A percentile compares a stretch with the other conserved stretches of the same genome.
Evolutionary conservation across 495 filamentous ascomycete genomes (phyloP).

Genomic region (Tuber indicum): DNA sequence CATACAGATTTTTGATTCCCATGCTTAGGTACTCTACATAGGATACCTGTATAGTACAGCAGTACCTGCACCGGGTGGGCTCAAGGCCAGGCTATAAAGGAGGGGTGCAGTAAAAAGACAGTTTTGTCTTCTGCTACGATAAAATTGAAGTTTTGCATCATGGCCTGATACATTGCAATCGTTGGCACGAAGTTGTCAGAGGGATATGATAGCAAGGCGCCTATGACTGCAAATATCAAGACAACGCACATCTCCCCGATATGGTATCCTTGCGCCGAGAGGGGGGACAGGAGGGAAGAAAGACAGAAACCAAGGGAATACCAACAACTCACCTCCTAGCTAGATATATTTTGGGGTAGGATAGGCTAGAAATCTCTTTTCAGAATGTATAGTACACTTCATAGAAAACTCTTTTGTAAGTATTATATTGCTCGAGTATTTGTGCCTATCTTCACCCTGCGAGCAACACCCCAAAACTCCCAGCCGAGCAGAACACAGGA

Average conservation of each 20-base stretch:
- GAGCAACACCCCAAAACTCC: neutral
- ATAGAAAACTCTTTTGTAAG: neutral
- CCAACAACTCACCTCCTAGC: neutral
- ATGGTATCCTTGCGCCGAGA: neutral
- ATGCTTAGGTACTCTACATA: neutral
- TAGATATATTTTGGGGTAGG: neutral
- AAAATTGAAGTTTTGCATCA: neutral
- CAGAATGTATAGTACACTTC: neutral
- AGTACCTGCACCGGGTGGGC: neutral
- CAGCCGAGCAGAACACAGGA: neutral
- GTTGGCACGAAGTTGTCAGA: neutral
- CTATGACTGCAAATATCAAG: neutral
- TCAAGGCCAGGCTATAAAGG: neutral
- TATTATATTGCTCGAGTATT: neutral
- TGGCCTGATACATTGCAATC: neutral
- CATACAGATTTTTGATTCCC: neutral
- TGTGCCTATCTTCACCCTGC: neutral
- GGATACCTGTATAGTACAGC: neutral
- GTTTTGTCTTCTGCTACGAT: neutral
- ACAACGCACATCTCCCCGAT: neutral
- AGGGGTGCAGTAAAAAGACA: neutral
- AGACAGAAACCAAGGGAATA: neutral
- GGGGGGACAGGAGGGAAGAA: neutral
- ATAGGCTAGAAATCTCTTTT: neutral
- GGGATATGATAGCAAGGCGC: neutral